phyloP scores from a whole-genome alignment of 169 alveolate genomes.

The Plasmodium ovale region DNA sequence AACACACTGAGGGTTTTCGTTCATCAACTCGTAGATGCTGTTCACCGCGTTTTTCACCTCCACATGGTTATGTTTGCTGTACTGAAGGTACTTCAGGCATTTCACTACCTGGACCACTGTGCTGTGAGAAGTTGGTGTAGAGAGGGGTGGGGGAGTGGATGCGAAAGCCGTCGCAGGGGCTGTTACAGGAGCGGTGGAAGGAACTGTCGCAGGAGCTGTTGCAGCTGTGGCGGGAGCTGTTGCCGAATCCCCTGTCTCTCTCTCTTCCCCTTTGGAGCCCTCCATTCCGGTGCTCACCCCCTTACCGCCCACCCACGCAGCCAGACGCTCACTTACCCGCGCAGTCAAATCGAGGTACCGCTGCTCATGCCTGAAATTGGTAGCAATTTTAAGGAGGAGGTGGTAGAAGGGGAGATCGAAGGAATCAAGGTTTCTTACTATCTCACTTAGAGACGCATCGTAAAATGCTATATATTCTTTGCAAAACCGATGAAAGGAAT shows the following conservation, averaged over 20 bases:
- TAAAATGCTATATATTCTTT: conserved; percentile 50
- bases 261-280: background rate
- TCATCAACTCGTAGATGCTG: conserved; percentile 22
- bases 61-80: conserved; percentile 6
- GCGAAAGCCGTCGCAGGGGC: too few species aligned
- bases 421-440: background rate
- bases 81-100: conserved; percentile 31
- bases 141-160: too few species aligned
- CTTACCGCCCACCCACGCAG: background rate
- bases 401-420: conserved; percentile 13
- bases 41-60: conserved; percentile 50
- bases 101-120: background rate
- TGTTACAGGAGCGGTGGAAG: too few species aligned
- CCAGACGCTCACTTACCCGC: background rate
- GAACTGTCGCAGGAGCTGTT: too few species aligned
- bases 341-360: conserved; percentile 6
- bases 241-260: background rate
- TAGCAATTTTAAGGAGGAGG: conserved; percentile 20
- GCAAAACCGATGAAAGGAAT: conserved; percentile 61
- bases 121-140: background rate
- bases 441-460: background rate
- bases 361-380: conserved; percentile 16
- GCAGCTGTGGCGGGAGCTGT: too few species aligned
- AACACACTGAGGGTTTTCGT: conserved; percentile 5
- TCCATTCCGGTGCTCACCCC: background rate